Conservation (phyloP, 2,329 filamentous ascomycete genomes). For the Epichloe sibirici region DNA sequence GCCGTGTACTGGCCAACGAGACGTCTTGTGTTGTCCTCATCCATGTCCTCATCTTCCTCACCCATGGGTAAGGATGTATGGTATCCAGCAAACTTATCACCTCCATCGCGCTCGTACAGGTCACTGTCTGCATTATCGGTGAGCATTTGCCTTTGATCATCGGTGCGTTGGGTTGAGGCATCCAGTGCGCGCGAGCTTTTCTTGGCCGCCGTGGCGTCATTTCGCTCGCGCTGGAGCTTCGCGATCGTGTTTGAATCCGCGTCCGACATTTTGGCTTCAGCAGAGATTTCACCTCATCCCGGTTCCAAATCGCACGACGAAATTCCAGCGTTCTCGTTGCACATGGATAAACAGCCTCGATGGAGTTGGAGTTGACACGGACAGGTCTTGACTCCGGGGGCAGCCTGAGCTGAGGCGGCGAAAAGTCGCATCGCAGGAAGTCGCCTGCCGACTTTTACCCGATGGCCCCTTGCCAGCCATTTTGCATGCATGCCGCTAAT, state of each 20-base stretch:
- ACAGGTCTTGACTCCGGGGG: neutral
- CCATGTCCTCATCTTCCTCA: conserved; percentile 69
- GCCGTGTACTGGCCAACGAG: conserved; percentile 95
- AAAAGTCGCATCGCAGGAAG: conserved; percentile 16
- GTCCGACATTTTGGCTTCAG: conserved; percentile 49
- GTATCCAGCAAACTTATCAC: conserved; percentile 79
- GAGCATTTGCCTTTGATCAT: conserved; percentile 85
- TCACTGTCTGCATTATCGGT: conserved; percentile 80
- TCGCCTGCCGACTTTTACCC: conserved; percentile 21
- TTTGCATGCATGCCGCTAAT: neutral
- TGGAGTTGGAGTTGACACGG: conserved; percentile 11
- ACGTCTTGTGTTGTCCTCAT: conserved; percentile 61
- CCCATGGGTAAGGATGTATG: conserved; percentile 75
- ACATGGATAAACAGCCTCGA: conserved; percentile 21
- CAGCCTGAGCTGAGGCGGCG: conserved; percentile 13
- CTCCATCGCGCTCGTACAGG: conserved; percentile 68
- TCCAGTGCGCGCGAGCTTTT: conserved; percentile 75
- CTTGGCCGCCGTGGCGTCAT: conserved; percentile 64
- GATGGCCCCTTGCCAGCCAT: conserved; percentile 4
- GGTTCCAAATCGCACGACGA: conserved; percentile 27
- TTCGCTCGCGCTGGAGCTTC: conserved; percentile 86
- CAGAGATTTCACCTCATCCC: conserved; percentile 26
- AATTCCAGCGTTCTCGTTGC: conserved; percentile 21
- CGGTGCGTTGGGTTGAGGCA: conserved; percentile 65
- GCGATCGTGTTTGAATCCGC: conserved; percentile 81